Conservation (phyloP, 2,329 filamentous ascomycete genomes). For the Penicillium sp. region DNA sequence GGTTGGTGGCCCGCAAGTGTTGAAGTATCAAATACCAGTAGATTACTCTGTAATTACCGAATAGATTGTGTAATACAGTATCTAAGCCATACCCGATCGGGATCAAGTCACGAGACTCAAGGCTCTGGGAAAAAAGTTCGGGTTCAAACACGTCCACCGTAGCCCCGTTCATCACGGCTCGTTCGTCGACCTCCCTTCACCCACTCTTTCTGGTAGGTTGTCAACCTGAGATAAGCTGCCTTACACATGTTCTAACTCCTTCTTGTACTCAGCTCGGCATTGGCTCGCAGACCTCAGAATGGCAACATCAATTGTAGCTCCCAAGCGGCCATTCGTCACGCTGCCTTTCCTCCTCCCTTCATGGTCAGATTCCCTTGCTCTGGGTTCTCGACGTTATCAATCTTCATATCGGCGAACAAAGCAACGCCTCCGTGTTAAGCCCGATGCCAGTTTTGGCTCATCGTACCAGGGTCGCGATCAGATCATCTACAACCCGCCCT, state of each 20-base stretch:
- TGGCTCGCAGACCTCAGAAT: slow-evolving; percentile 25
- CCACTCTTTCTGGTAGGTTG: slow-evolving; percentile 9
- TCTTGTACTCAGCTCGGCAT: slow-evolving; percentile 4
- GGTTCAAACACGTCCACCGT: slow-evolving; percentile 18
- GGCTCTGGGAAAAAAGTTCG: slow-evolving; percentile 30
- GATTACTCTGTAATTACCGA: slow-evolving; percentile 1
- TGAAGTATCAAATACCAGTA: neutral
- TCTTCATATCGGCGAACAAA: slow-evolving; percentile 56
- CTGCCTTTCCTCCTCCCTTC: slow-evolving; percentile 47
- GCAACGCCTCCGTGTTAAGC: slow-evolving; percentile 55
- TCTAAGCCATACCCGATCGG: slow-evolving; percentile 15
- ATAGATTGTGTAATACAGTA: slow-evolving; percentile 3
- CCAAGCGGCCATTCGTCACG: slow-evolving; percentile 41
- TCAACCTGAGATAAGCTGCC: too few species aligned
- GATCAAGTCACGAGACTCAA: slow-evolving; percentile 28
- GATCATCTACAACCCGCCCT: slow-evolving; percentile 69
- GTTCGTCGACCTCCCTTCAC: neutral
- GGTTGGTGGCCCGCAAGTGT: neutral
- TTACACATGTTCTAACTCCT: neutral
- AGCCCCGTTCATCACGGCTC: slow-evolving; percentile 5
- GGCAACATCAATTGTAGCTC: slow-evolving; percentile 35
- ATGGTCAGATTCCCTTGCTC: slow-evolving; percentile 37
- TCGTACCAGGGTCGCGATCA: slow-evolving; percentile 51
- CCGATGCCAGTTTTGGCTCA: slow-evolving; percentile 55
- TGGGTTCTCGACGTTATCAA: slow-evolving; percentile 48